phyloP scores from a whole-genome alignment of 2,329 filamentous ascomycete genomes.

The Calonectria hawksworthii region DNA sequence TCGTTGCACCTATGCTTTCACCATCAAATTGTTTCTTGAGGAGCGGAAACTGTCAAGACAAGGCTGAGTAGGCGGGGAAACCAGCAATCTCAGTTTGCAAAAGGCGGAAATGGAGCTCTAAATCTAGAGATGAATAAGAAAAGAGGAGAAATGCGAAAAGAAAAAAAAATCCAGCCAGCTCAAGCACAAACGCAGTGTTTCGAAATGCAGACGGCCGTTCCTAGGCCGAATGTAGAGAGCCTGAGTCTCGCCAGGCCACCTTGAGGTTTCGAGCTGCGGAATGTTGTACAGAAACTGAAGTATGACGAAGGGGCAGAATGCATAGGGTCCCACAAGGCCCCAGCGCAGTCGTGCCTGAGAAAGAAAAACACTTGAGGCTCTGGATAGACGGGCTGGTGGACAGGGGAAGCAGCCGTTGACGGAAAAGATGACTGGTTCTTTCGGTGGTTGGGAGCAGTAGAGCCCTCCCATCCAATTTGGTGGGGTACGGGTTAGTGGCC shows the following conservation, averaged over 20 bases:
- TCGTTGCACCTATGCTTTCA: conserved; percentile 1
- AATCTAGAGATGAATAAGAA: not conserved
- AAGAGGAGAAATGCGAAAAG: not conserved
- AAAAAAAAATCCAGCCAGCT: not conserved
- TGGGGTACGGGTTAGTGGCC: conserved; percentile 5
- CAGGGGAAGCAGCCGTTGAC: not conserved
- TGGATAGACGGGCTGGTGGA: not conserved
- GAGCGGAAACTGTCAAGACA: not conserved
- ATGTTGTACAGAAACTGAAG: not conserved
- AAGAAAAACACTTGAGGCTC: not conserved
- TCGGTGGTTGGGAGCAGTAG: conserved; percentile 2
- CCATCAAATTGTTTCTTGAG: not conserved
- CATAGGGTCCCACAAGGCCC: no score
- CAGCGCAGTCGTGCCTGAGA: no score
- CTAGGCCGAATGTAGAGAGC: not conserved
- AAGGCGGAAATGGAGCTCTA: not conserved
- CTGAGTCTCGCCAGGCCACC: not conserved
- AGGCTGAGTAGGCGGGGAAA: conserved; percentile 1
- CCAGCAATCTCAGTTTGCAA: not conserved
- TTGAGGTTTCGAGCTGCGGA: not conserved
- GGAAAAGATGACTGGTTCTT: not conserved
- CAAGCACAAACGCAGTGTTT: not conserved
- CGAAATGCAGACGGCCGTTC: not conserved
- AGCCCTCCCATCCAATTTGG: not conserved
- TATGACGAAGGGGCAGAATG: not conserved